Base-by-base conservation (phyloP, 176 grass and related monocot genomes). In the Typha latifolia region DNA sequence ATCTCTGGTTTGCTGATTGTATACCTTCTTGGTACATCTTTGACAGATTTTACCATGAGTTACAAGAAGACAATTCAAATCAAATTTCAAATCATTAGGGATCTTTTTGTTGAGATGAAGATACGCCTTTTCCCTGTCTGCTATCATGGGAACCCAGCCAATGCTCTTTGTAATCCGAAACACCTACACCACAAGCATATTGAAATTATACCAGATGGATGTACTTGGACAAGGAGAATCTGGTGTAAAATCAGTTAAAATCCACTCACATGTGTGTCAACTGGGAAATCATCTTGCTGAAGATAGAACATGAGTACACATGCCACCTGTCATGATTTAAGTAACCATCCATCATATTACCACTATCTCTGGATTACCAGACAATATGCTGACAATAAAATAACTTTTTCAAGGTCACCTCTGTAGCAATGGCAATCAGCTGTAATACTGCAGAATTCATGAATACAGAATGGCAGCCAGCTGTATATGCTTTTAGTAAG, bases 251-350 rank as follows among this genome's bases (percentile, higher is more conserved):
- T 10, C 48, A 26, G 67, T 66, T n/a, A 76, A 71, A 20, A 78
- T 66, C 18, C 32, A 48, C 75, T 1, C 72, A 95, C 91, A 85
- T 95, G 91, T 75, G 86, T 90, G 78, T 95, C 91, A 18, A 95
- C 91, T 47, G 86, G 86, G 80, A 95, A 95, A 80, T 95, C 87
- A 12, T 95, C 87, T 63, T 95, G 83, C 14, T 95, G 84, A 67
- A 90, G 91, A 75, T 87, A 86, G 72, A 95, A 95, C 90, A 95
- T 95, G 72, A 95, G 75, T 23, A 95, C 84, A 61, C 90, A 95
- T 26, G 90, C 90, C 18, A 82, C 80, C 90, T 95, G 80, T 70
- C 52, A 79, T 59, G 19, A 56, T n/a, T 20, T 61, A 19, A 74
- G 22, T 62, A 63, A 9, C 37, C 5, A 43, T 14, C 32, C 26